These are phyloP conservation scores for Penicillium odoratum DNA, from an alignment of 495 filamentous ascomycete genomes.

Conservation along the genomic window DNA sequence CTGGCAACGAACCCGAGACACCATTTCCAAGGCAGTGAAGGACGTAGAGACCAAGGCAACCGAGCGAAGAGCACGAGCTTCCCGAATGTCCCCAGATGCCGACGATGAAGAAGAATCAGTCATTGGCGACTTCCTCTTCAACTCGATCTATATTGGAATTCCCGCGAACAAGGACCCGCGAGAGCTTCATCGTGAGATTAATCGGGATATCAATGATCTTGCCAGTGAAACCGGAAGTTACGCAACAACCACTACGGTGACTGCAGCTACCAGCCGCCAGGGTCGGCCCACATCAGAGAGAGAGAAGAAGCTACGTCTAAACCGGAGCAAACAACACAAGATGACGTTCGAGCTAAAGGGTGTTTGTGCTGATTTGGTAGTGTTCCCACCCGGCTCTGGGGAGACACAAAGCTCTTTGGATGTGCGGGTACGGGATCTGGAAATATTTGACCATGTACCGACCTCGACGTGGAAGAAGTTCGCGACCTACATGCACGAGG, in stretches of 20 bases:
- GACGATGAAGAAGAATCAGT: slow-evolving; percentile 79
- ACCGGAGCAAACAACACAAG: slow-evolving; percentile 88
- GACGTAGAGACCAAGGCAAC: slow-evolving; percentile 79
- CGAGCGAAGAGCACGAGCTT: slow-evolving; percentile 60
- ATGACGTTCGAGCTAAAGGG: slow-evolving; percentile 92
- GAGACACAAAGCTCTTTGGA: slow-evolving; percentile 88
- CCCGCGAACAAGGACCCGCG: slow-evolving; percentile 79
- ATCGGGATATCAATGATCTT: slow-evolving; percentile 81
- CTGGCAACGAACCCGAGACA: slow-evolving; percentile 84
- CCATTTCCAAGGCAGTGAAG: slow-evolving; percentile 81
- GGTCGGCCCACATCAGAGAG: slow-evolving; percentile 46
- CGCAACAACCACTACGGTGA: slow-evolving; percentile 66
- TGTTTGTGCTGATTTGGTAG: slow-evolving; percentile 77
- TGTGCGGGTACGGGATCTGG: slow-evolving; percentile 75
- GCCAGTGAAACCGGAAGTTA: slow-evolving; percentile 87
- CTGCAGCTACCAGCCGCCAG: slow-evolving; percentile 56
- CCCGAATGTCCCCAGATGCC: slow-evolving; percentile 44
- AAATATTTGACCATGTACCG: slow-evolving; percentile 91
- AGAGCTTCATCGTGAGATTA: slow-evolving; percentile 80
- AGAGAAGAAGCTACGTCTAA: slow-evolving; percentile 66
- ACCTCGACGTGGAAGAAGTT: slow-evolving; percentile 99
- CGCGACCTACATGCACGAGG: slow-evolving; percentile 87
- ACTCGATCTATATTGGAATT: slow-evolving; percentile 97
- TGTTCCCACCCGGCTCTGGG: slow-evolving; percentile 72
- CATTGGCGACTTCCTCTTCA: slow-evolving; percentile 95